Percentiles rank a stretch among this genome's conserved stretches.
phyloP scores from a whole-genome alignment of 345 rosid genomes.

The Barbarea vulgaris region DNA sequence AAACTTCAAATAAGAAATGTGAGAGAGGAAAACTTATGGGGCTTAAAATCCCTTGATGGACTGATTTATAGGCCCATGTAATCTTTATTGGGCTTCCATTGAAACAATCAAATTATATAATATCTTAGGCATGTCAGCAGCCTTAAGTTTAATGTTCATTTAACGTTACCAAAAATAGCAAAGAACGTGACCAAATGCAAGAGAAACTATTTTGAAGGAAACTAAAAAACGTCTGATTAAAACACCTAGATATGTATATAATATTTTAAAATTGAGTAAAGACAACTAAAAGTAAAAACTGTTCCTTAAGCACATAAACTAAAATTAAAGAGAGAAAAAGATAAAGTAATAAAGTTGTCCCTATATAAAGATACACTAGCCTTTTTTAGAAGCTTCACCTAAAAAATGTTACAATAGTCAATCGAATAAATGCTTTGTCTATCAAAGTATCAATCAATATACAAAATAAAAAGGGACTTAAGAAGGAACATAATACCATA shows the following conservation, averaged over 20 bases:
- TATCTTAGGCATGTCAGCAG: neutral
- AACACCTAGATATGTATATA: neutral
- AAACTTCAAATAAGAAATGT: too few species aligned
- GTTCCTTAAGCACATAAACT: constrained; percentile 27
- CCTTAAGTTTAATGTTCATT: constrained; percentile 9
- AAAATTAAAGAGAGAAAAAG: constrained; percentile 31
- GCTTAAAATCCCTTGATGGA: neutral
- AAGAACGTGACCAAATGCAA: constrained; percentile 25
- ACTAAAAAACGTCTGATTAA: constrained; percentile 2
- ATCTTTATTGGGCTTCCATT: neutral
- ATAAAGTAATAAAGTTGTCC: constrained; percentile 44
- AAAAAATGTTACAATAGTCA: constrained; percentile 42
- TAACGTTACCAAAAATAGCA: neutral
- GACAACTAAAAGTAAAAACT: constrained; percentile 29
- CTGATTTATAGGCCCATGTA: neutral
- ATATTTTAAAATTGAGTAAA: constrained; percentile 13
- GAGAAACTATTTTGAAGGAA: constrained; percentile 31
- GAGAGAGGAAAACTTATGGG: neutral
- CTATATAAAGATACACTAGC: constrained; percentile 36
- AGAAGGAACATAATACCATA: constrained; percentile 27
- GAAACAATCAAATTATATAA: neutral
- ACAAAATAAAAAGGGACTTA: constrained; percentile 5
- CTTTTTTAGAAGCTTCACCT: constrained; percentile 41
- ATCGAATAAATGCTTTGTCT: constrained; percentile 42
- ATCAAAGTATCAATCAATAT: constrained; percentile 14